Percentiles rank a stretch among this genome's conserved stretches.
Conservation (phyloP, 2,329 filamentous ascomycete genomes). For the Sporothrix inflata region DNA sequence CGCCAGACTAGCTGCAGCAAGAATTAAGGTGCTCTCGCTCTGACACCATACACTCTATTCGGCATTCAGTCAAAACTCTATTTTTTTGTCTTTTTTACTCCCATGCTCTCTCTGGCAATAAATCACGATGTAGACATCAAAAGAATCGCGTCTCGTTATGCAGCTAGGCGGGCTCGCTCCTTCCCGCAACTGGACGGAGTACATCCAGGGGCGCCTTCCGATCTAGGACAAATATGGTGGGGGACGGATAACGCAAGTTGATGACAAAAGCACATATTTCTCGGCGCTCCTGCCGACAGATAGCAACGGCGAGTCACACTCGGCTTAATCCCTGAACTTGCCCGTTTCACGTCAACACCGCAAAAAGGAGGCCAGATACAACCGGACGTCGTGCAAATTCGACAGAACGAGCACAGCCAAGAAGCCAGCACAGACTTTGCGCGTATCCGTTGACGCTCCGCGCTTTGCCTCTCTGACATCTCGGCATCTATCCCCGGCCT, state of each 20-base stretch:
- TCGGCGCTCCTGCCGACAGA: conserved; percentile 12
- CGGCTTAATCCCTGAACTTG: neutral
- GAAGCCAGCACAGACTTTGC: neutral
- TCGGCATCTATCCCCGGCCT: neutral
- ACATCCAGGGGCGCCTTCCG: neutral
- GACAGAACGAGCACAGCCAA: neutral
- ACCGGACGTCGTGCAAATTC: neutral
- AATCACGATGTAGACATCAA: neutral
- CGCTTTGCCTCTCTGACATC: neutral
- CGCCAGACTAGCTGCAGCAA: conserved; percentile 8
- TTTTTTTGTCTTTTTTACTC: neutral
- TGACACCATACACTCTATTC: neutral
- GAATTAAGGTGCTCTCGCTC: neutral
- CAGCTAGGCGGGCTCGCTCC: conserved; percentile 2
- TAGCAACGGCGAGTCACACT: neutral
- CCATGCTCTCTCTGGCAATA: neutral
- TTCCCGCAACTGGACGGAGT: neutral
- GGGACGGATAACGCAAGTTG: neutral
- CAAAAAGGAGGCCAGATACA: neutral
- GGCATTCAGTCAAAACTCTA: neutral
- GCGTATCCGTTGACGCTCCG: neutral
- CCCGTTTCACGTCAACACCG: neutral
- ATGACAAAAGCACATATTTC: conserved; percentile 5
- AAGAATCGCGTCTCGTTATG: neutral
- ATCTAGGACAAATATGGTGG: conserved; percentile 1